A percentile compares a stretch with the other conserved stretches of the same genome.
These are phyloP conservation scores for Hymenoscyphus scutula DNA, from an alignment of 2,329 filamentous ascomycete species.

Conservation along the genomic window DNA sequence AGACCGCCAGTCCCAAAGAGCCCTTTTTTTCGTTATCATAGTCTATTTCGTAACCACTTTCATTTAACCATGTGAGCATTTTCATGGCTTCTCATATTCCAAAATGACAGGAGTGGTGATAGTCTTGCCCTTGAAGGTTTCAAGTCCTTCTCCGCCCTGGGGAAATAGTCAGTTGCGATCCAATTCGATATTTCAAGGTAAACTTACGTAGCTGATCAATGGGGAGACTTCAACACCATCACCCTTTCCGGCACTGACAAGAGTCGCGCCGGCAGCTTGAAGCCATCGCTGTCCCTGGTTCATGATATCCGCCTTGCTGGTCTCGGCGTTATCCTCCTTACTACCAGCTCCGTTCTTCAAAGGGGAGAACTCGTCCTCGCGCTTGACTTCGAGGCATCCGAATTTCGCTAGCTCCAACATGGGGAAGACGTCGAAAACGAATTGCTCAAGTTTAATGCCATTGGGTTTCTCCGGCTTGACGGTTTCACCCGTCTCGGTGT, in stretches of 20 bases:
- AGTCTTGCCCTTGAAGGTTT: constrained; percentile 51
- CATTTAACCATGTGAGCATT: background rate
- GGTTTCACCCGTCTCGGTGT: constrained; percentile 71
- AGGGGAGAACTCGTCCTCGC: constrained; percentile 97
- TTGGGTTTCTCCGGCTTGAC: constrained; percentile 94
- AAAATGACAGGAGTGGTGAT: constrained; percentile 53
- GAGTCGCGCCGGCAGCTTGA: constrained; percentile 70
- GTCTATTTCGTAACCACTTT: constrained; percentile 9
- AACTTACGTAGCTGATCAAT: constrained; percentile 89
- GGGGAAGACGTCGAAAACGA: constrained; percentile 98
- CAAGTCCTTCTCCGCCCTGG: constrained; percentile 62
- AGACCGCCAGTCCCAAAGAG: no score
- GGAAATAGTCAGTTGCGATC: constrained; percentile 49
- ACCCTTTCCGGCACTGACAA: constrained; percentile 61
- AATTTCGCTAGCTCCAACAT: constrained; percentile 83
- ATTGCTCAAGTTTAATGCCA: constrained; percentile 98
- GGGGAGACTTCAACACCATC: constrained; percentile 87
- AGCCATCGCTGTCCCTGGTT: constrained; percentile 85
- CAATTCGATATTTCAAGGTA: background rate
- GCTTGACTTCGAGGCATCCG: constrained; percentile 90
- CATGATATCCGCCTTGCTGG: constrained; percentile 88
- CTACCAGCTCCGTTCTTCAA: constrained; percentile 87
- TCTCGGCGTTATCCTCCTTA: constrained; percentile 90
- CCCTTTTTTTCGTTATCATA: constrained; percentile 1
- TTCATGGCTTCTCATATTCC: constrained; percentile 41